Conservation (phyloP, 208 protist species). For the Leptomonas seymouri region DNA sequence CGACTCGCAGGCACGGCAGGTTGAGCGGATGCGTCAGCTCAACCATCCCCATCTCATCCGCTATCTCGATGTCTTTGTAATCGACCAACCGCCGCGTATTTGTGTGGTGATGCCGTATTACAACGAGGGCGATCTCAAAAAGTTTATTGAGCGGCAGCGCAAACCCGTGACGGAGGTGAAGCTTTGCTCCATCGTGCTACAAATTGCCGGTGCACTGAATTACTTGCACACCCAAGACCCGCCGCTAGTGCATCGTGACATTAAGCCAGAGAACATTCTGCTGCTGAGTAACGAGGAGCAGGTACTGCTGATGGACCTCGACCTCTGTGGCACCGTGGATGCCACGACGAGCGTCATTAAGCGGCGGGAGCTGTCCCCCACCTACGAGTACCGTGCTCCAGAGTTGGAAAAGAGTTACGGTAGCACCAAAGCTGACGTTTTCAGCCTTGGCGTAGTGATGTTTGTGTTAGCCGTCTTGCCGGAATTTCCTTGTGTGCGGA, state of each 20-base stretch:
- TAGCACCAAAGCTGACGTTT: conserved; percentile 83
- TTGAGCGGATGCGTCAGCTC: conserved; percentile 69
- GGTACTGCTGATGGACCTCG: conserved; percentile 89
- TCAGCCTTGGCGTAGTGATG: conserved; percentile 82
- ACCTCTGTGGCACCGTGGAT: conserved; percentile 71
- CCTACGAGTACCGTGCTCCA: conserved; percentile 82
- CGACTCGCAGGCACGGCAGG: conserved; percentile 56
- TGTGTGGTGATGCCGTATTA: conserved; percentile 88
- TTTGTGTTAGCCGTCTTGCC: conserved; percentile 81
- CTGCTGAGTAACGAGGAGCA: conserved; percentile 80
- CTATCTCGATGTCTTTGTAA: conserved; percentile 77
- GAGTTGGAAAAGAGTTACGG: conserved; percentile 51
- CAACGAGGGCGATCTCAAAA: conserved; percentile 71
- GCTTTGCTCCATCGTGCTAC: conserved; percentile 79
- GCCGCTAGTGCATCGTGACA: conserved; percentile 85
- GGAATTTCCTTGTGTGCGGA: conserved; percentile 61
- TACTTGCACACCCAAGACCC: conserved; percentile 84
- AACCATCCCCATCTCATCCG: conserved; percentile 82
- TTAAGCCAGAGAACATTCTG: conserved; percentile 92
- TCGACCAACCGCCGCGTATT: conserved; percentile 53
- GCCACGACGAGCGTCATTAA: conserved; percentile 46
- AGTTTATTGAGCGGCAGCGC: conserved; percentile 64
- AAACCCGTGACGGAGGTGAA: conserved; percentile 62
- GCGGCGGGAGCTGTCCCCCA: conserved; percentile 44
- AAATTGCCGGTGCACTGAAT: conserved; percentile 73